Percentiles rank a stretch among this genome's conserved stretches.
Conservation (phyloP, 148 eudicot species). For the Nyssa sinensis region DNA sequence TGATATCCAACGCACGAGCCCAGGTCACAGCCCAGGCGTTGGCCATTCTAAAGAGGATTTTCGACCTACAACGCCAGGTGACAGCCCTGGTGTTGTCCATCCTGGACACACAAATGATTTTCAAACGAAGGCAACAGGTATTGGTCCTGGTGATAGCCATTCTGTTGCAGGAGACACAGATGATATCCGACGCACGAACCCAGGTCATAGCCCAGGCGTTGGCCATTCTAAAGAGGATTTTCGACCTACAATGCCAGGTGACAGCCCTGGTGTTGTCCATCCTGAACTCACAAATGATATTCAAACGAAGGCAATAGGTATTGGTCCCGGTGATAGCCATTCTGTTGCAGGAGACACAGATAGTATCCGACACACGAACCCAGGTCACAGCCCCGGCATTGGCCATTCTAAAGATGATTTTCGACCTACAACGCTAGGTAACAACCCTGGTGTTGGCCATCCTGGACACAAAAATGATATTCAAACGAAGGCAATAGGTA, state of each 20-base stretch:
- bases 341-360: not conserved
- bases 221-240: too few species aligned
- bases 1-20: slow-evolving; percentile 29
- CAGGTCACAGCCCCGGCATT: slow-evolving; percentile 44
- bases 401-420: slow-evolving; percentile 38
- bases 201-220: slow-evolving; percentile 47
- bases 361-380: slow-evolving; percentile 28
- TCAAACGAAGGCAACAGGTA: too few species aligned
- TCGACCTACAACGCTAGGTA: slow-evolving; percentile 49
- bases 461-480: slow-evolving; percentile 2
- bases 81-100: too few species aligned
- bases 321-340: too few species aligned
- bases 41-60: too few species aligned
- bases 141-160: too few species aligned
- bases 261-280: too few species aligned
- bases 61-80: too few species aligned
- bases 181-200: slow-evolving; percentile 29
- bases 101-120: too few species aligned
- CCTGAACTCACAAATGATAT: too few species aligned
- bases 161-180: not conserved
- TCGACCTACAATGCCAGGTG: too few species aligned
- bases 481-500: not conserved
- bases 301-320: too few species aligned
- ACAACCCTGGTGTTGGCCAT: slow-evolving; percentile 67
- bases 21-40: slow-evolving; percentile 47